Conservation (phyloP, 1,139 yeast species). For the Debaryomycetaceae sp. region DNA sequence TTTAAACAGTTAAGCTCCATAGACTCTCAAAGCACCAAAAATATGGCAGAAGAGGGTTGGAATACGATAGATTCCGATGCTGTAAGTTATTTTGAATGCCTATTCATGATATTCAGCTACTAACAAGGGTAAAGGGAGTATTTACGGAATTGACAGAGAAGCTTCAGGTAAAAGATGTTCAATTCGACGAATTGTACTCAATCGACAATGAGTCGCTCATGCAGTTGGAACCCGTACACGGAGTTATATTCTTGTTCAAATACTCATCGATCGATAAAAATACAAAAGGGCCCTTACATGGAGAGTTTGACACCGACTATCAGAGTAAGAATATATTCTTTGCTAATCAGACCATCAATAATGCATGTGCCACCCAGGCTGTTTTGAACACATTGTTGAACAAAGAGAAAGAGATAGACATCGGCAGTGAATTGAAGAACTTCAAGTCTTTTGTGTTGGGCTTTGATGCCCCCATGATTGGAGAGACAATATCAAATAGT, state of each 20-base stretch:
- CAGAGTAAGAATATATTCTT: conserved; percentile 46
- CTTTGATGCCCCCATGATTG: conserved; percentile 57
- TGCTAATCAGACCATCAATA: conserved; percentile 64
- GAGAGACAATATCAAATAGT: conserved; percentile 63
- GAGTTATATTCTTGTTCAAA: conserved; percentile 63
- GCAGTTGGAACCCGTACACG: conserved; percentile 47
- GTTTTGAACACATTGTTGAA: conserved; percentile 57
- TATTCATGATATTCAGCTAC: conserved; percentile 1
- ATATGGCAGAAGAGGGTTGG: conserved; percentile 42
- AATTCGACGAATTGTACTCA: conserved; percentile 58
- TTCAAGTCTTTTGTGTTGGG: conserved; percentile 51
- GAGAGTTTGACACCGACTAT: conserved; percentile 41
- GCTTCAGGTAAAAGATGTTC: conserved; percentile 53
- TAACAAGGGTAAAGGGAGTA: conserved; percentile 45
- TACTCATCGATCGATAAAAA: conserved; percentile 41
- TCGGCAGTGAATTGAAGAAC: conserved; percentile 50
- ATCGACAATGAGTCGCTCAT: conserved; percentile 48
- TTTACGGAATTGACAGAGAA: conserved; percentile 63
- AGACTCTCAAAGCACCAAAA: not conserved
- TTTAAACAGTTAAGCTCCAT: too few relatives aligned
- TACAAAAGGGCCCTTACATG: conserved; percentile 37
- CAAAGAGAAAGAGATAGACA: conserved; percentile 30
- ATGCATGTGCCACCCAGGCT: conserved; percentile 80
- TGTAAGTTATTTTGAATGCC: conserved; percentile 25
- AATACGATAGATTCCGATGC: conserved; percentile 73